A percentile compares a stretch with the other conserved stretches of the same genome.
Evolutionary conservation across 208 protist species (phyloP).

Genomic region (Wallacemonas sp.): DNA sequence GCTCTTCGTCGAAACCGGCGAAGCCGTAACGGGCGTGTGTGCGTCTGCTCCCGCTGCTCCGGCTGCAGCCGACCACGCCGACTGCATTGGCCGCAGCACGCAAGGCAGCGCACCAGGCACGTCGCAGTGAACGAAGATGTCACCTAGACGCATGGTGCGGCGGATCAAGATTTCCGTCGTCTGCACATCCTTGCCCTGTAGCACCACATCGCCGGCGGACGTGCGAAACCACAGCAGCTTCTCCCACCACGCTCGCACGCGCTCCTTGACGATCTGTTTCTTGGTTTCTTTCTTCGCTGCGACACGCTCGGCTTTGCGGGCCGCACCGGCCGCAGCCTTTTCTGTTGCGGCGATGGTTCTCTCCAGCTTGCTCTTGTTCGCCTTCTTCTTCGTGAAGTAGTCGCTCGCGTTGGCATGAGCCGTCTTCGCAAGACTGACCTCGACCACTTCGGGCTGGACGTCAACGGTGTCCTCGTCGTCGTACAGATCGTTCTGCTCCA

Average conservation of each 20-base stretch:
- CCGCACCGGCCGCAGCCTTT: slow-evolving; percentile 85
- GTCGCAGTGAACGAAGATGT: slow-evolving; percentile 97
- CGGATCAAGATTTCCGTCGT: slow-evolving; percentile 95
- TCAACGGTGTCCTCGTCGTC: slow-evolving; percentile 65
- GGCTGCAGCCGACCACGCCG: slow-evolving; percentile 21
- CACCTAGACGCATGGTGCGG: slow-evolving; percentile 68
- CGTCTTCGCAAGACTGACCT: slow-evolving; percentile 91
- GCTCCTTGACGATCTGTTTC: slow-evolving; percentile 80
- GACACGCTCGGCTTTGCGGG: slow-evolving; percentile 53
- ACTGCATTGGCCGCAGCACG: slow-evolving; percentile 90
- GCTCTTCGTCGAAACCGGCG: slow-evolving; percentile 51
- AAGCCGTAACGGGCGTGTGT: not conserved
- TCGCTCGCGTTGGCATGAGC: slow-evolving; percentile 94
- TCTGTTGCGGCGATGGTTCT: slow-evolving; percentile 79
- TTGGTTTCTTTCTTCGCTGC: slow-evolving; percentile 67
- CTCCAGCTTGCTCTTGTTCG: slow-evolving; percentile 76
- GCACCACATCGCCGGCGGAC: slow-evolving; percentile 94
- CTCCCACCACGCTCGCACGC: slow-evolving; percentile 97
- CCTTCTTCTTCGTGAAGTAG: slow-evolving; percentile 91
- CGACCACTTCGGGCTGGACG: slow-evolving; percentile 62
- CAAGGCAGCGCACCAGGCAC: slow-evolving; percentile 91
- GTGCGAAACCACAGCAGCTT: slow-evolving; percentile 98
- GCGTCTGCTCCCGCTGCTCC: not conserved
- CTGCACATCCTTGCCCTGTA: slow-evolving; percentile 93
- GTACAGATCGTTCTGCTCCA: slow-evolving; percentile 49